Base-by-base conservation (phyloP, 116 monocot genomes). In the Phalaenopsis hybrid region DNA sequence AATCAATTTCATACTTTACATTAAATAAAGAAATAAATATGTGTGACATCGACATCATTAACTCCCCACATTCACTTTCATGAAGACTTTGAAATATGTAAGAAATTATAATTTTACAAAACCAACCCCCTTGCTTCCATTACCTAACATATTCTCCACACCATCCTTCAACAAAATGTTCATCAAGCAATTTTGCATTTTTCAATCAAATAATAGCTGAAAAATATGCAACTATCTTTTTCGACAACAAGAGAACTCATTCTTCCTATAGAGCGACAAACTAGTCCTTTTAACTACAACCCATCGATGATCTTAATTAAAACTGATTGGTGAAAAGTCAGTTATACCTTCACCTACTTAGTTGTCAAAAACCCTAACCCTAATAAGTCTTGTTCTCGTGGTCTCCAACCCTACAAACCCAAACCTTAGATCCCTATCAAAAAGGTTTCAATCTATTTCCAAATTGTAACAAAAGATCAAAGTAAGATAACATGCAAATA, bases 391-490 rank as follows among this genome's bases (percentile, higher is more conserved):
- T 63, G 63, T 21, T 18, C 63, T 63, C 21, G 63, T 63, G 63
- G 63, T 63, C 63, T 63, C 63, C 63, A 63, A 65, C 65, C 65
- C 65, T 65, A 65, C 65, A 21, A 72, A 72, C 34, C 72, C 72
- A 34, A 72, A 72, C 34, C 72, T 34, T 72, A 72, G 72, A 28
- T 37, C 28, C 72, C 72, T 72, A 37, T 4, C 0, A 9, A 28
- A 33, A 1, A 37, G 18, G 28, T 72, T 72, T n/a, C 72, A 28
- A 33, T 72, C 72, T 33, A 72, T 37, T 72, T 15, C 37, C 4
- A 72, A 33, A 72, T 72, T 9, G 37, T 72, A 37, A 28, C 72
- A 72, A 33, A 34, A 72, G 37, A 72, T 63, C 63, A 63, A 21
- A 63, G 63, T 63, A 63, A 63, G 63, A 63, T 63, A 63, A 63